Conservation (phyloP, 2,329 filamentous ascomycete species). For the Exophiala sp. region DNA sequence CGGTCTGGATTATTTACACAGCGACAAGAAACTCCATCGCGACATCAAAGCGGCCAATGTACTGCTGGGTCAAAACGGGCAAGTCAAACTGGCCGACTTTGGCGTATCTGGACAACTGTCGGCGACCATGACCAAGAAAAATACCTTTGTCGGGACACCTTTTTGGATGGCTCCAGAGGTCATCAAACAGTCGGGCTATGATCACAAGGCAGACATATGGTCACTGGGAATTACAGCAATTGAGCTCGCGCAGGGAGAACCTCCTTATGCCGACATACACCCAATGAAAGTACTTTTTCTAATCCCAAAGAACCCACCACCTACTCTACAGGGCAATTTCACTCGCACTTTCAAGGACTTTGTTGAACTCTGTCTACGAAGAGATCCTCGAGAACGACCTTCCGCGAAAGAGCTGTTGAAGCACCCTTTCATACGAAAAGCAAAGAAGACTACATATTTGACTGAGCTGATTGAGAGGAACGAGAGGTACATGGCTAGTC, state of each 20-base stretch:
- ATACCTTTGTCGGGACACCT: constrained; percentile 95
- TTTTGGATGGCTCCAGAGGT: constrained; percentile 99
- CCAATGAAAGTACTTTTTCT: constrained; percentile 98
- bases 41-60: constrained; percentile 98
- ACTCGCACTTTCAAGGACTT: constrained; percentile 82
- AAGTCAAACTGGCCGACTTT: constrained; percentile 96
- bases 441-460: constrained; percentile 93
- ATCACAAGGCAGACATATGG: constrained; percentile 98
- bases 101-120: constrained; percentile 94
- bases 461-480: constrained; percentile 93
- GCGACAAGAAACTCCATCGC: constrained; percentile 91
- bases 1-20: constrained; percentile 88
- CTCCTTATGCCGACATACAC: constrained; percentile 93
- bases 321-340: constrained; percentile 75
- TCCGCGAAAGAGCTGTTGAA: constrained; percentile 81
- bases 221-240: constrained; percentile 92
- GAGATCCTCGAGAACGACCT: constrained; percentile 85
- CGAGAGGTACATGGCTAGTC: constrained; percentile 77
- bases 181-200: constrained; percentile 96
- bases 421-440: constrained; percentile 84
- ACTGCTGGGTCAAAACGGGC: constrained; percentile 80
- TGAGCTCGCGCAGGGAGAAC: constrained; percentile 86
- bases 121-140: constrained; percentile 99
- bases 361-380: constrained; percentile 75
- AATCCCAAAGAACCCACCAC: constrained; percentile 90